A percentile compares a stretch with the other conserved stretches of the same genome.
Conservation (phyloP, 495 filamentous ascomycete genomes). For the Penicillium nucicola region DNA sequence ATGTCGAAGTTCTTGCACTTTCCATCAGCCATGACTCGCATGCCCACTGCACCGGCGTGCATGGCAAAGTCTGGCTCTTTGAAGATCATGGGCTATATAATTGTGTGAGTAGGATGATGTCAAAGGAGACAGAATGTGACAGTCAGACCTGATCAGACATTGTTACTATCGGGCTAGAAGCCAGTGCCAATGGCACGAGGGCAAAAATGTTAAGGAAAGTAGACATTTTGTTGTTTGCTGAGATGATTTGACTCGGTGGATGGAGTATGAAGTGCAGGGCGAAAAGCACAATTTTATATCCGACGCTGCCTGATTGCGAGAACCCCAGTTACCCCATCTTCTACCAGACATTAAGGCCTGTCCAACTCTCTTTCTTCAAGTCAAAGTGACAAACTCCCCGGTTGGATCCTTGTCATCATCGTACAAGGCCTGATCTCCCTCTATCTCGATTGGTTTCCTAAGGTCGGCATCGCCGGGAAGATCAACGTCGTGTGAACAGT, state of each 20-base stretch:
- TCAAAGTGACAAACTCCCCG: background rate
- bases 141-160: background rate
- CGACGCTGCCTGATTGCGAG: background rate
- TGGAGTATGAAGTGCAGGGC: background rate
- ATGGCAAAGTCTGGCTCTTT: background rate
- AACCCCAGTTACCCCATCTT: no score
- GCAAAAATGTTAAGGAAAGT: background rate
- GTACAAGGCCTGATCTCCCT: background rate
- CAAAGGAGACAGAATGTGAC: background rate
- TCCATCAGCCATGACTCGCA: background rate
- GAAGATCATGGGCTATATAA: constrained; percentile 1
- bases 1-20: background rate
- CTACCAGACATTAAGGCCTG: no score
- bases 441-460: background rate
- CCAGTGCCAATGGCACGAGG: constrained; percentile 1
- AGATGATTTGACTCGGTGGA: background rate
- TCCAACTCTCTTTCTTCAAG: no score
- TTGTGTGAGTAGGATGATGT: background rate
- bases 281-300: background rate
- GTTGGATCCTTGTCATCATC: background rate
- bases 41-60: background rate
- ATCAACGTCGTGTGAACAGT: background rate
- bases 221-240: background rate
- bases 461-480: background rate
- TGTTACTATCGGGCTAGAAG: background rate